Evolutionary conservation across 805 yeast genomes (phyloP).

Genomic region (Saccharomycopsis sp.): DNA sequence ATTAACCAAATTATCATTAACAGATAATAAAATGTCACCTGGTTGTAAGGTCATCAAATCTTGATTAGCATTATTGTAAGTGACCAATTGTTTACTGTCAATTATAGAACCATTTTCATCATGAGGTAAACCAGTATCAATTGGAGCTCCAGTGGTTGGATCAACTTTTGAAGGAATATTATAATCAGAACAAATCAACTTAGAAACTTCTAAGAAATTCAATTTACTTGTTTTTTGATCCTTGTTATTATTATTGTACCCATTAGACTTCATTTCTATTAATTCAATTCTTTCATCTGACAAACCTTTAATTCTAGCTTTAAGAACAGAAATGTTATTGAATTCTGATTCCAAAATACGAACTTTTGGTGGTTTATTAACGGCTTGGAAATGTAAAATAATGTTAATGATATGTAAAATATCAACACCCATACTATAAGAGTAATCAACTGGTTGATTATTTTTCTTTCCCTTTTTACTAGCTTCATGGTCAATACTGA

Average conservation of each 20-base stretch:
- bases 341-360: conserved; percentile 18
- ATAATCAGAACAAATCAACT: conserved; percentile 18
- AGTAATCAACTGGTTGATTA: conserved; percentile 16
- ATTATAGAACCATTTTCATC: conserved; percentile 12
- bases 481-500: conserved; percentile 14
- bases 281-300: conserved; percentile 17
- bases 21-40: conserved; percentile 18
- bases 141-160: conserved; percentile 8
- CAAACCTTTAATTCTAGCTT: conserved; percentile 18
- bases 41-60: conserved; percentile 18
- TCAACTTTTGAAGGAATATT: conserved; percentile 15
- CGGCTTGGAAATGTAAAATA: conserved; percentile 18
- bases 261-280: conserved; percentile 16
- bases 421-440: conserved; percentile 20
- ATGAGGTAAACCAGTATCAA: conserved; percentile 4
- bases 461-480: conserved; percentile 13
- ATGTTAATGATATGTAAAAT: conserved; percentile 18
- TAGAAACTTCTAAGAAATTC: conserved; percentile 18
- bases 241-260: conserved; percentile 6
- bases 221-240: conserved; percentile 9
- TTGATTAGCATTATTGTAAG: conserved; percentile 7
- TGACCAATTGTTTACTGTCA: conserved; percentile 14
- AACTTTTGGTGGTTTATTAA: conserved; percentile 19
- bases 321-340: conserved; percentile 17
- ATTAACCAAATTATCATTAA: conserved; percentile 17